A percentile compares a stretch with the other conserved stretches of the same genome.
These are phyloP conservation scores for Geosmithia putterillii DNA, from an alignment of 2,329 filamentous ascomycete genomes.

Conservation along the genomic window DNA sequence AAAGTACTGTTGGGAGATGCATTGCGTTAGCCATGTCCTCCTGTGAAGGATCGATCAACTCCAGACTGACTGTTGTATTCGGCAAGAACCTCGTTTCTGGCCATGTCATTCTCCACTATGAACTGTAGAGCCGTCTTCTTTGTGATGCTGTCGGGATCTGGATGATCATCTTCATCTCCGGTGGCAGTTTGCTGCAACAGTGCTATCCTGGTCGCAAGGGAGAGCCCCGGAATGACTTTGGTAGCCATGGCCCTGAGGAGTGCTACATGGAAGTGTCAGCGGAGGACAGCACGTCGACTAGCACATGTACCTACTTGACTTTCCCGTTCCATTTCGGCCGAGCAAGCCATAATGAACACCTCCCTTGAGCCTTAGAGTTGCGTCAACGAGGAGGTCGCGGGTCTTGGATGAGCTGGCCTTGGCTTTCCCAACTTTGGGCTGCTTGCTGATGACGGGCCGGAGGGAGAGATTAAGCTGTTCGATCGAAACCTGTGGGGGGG, in stretches of 20 bases:
- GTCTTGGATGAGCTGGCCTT: too few relatives aligned
- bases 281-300: not conserved
- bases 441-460: too few relatives aligned
- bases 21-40: not conserved
- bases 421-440: too few relatives aligned
- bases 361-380: conserved; percentile 58
- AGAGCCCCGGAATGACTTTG: conserved; percentile 66
- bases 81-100: conserved; percentile 41
- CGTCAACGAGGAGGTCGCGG: conserved; percentile 55
- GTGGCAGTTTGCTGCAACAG: conserved; percentile 55
- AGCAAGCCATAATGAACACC: conserved; percentile 66
- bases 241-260: conserved; percentile 64
- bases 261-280: conserved; percentile 26
- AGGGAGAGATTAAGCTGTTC: too few relatives aligned
- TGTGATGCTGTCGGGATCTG: conserved; percentile 10
- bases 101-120: conserved; percentile 50
- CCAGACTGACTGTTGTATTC: conserved; percentile 43
- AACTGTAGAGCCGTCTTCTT: conserved; percentile 46
- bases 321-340: conserved; percentile 72
- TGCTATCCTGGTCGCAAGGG: conserved; percentile 50
- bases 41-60: not conserved
- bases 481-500: too few relatives aligned
- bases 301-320: conserved; percentile 48
- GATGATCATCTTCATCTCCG: conserved; percentile 11
- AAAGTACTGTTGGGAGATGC: not conserved